Conservation (phyloP, 441 rosid species). For the Omphalea diandra region DNA sequence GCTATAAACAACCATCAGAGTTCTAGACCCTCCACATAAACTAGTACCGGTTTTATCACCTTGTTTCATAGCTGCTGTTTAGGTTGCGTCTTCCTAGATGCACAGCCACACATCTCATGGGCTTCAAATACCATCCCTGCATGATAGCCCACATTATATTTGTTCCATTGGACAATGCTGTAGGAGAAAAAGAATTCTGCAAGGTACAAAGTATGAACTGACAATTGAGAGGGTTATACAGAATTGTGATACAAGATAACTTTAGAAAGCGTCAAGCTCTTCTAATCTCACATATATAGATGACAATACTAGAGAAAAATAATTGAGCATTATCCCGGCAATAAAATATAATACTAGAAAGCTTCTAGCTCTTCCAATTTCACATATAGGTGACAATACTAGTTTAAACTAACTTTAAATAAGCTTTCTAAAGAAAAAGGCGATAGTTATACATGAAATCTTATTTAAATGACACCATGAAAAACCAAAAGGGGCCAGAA, state of each 20-base stretch:
- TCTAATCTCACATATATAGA: not conserved
- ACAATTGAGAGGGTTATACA: constrained; percentile 17
- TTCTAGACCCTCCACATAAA: constrained; percentile 12
- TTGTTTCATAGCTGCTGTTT: constrained; percentile 20
- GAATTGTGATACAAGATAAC: constrained; percentile 7
- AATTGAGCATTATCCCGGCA: too few species aligned
- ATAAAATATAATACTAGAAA: not conserved
- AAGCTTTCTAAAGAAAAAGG: not conserved
- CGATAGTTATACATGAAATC: not conserved
- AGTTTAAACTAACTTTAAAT: not conserved
- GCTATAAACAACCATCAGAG: constrained; percentile 10
- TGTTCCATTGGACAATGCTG: constrained; percentile 17
- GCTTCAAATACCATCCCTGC: constrained; percentile 22
- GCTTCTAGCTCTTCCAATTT: constrained; percentile 11
- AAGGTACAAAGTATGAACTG: constrained; percentile 30
- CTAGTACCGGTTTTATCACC: not conserved
- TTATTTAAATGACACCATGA: not conserved
- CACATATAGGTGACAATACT: not conserved
- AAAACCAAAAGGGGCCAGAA: not conserved
- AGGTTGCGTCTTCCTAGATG: constrained; percentile 20
- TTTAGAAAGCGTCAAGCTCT: constrained; percentile 7
- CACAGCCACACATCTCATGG: not conserved
- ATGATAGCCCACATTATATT: constrained; percentile 12
- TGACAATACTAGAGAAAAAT: not conserved
- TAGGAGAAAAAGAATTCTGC: constrained; percentile 32